Evolutionary conservation across 2,329 filamentous ascomycete genomes (phyloP).

Genomic region (Sphaceloma murrayae): DNA sequence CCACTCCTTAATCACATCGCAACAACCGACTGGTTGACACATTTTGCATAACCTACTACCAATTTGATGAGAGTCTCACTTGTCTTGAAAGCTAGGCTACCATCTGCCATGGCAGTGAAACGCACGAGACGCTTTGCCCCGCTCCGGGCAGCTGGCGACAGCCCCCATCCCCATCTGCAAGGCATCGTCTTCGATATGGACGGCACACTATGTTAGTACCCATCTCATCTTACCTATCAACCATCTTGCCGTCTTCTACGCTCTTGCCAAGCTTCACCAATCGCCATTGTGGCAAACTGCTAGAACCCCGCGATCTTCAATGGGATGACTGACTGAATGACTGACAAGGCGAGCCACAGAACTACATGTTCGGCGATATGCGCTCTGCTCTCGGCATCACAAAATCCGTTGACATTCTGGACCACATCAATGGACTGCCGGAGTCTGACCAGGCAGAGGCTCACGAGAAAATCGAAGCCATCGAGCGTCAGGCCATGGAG

Average conservation of each 20-base stretch:
- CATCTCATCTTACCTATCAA: neutral
- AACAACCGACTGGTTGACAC: too few species aligned
- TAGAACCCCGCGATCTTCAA: too few species aligned
- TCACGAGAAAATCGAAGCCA: constrained; percentile 61
- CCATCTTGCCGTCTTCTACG: neutral
- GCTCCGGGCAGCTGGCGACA: constrained; percentile 30
- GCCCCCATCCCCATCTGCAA: constrained; percentile 35
- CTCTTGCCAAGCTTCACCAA: too few species aligned
- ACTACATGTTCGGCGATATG: constrained; percentile 94
- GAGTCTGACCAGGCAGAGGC: constrained; percentile 47
- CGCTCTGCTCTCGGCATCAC: constrained; percentile 61
- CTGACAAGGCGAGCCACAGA: constrained; percentile 66
- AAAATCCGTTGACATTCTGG: constrained; percentile 70
- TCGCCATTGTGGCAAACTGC: too few species aligned
- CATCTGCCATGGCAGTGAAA: constrained; percentile 6
- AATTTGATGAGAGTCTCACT: neutral
- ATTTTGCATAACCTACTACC: too few species aligned
- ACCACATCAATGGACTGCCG: constrained; percentile 71
- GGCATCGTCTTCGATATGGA: constrained; percentile 85
- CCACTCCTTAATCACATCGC: too few species aligned
- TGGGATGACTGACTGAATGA: constrained; percentile 7
- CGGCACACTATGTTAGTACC: constrained; percentile 71
- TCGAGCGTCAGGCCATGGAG: constrained; percentile 74
- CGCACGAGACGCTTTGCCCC: constrained; percentile 40
- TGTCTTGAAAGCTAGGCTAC: neutral